phyloP scores from a whole-genome alignment of 1,139 yeast species.

The Yamadazyma friedrichii region DNA sequence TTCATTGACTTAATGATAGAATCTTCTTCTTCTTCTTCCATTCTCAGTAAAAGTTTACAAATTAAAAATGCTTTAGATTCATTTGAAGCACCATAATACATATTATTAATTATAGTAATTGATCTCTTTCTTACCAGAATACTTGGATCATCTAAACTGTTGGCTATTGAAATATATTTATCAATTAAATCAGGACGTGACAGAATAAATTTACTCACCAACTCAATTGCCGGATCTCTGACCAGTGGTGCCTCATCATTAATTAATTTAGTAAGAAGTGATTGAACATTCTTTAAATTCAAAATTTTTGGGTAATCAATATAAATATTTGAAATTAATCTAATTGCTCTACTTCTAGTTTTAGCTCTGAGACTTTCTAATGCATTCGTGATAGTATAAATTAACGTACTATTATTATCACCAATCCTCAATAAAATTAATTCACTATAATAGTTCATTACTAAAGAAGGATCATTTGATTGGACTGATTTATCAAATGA shows the following conservation, averaged over 20 bases:
- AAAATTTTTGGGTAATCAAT: constrained; percentile 53
- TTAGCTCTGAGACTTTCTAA: constrained; percentile 24
- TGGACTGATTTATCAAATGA: background rate
- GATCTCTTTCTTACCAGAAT: constrained; percentile 64
- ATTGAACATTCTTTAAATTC: constrained; percentile 47
- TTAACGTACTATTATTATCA: background rate
- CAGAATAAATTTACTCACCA: constrained; percentile 52
- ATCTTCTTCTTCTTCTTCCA: constrained; percentile 69
- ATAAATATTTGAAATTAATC: constrained; percentile 46
- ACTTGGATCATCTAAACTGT: constrained; percentile 58
- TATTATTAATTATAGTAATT: constrained; percentile 47
- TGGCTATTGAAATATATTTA: constrained; percentile 49
- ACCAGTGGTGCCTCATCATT: constrained; percentile 68
- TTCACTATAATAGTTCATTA: background rate
- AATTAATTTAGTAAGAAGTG: constrained; percentile 51
- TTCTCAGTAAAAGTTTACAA: constrained; percentile 48
- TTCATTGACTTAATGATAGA: constrained; percentile 24
- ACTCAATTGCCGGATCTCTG: constrained; percentile 71
- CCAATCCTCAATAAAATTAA: background rate
- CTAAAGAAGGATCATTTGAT: too few relatives aligned
- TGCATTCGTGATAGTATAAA: background rate
- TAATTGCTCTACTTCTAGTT: constrained; percentile 63
- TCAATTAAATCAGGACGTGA: constrained; percentile 43
- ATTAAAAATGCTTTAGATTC: constrained; percentile 44
- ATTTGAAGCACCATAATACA: constrained; percentile 41